Evolutionary conservation across 345 rosid genomes (phyloP), one percentile per base, ranked within the genome.

Genomic region (Sisymbrium irio): DNA sequence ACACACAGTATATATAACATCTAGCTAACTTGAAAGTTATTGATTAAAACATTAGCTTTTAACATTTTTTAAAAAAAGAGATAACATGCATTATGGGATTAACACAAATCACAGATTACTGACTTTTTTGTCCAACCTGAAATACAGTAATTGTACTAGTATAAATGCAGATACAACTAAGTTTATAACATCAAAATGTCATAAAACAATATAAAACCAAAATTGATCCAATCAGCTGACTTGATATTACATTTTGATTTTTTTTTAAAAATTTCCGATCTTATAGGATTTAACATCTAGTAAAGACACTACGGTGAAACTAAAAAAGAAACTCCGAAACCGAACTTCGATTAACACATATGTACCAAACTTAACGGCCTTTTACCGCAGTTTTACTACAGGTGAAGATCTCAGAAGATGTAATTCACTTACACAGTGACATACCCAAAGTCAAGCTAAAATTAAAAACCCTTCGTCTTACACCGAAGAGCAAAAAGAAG

Each of bases 401-500:
- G 46, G 78, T 68, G 69, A 60, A 75, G 67, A 49, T 32, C 42
- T 59, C 18, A 40, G 62, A 60, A 75, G 78, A 67, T 67, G 47
- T 60, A 75, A 42, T 68, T 68, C 42, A 69, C 41, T 44, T 35
- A 35, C 41, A 61, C 6, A 41, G 40, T 51, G 40, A 51, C 49
- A 51, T 44, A 53, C 57, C 65, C 51, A 63, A 36, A 55, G 63
- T 15, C 49, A 51, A 62, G 74, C 57, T 69, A 53, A 39, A 32
- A 56, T 62, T 56, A 62, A 76, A 58, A 76, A 69, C 75, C 61
- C 71, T 70, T 76, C 66, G 54, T 56, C 18, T 54, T 36, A 54
- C 50, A 56, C 12, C 53, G 75, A 76, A 70, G 75, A 45, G 79
- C 71, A 76, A 76, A 69, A 59, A n/a, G n/a, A 8, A 62, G 25